These are phyloP conservation scores for Uronychia binucleata DNA, from an alignment of 73 alveolate species.

Conservation along the genomic window DNA sequence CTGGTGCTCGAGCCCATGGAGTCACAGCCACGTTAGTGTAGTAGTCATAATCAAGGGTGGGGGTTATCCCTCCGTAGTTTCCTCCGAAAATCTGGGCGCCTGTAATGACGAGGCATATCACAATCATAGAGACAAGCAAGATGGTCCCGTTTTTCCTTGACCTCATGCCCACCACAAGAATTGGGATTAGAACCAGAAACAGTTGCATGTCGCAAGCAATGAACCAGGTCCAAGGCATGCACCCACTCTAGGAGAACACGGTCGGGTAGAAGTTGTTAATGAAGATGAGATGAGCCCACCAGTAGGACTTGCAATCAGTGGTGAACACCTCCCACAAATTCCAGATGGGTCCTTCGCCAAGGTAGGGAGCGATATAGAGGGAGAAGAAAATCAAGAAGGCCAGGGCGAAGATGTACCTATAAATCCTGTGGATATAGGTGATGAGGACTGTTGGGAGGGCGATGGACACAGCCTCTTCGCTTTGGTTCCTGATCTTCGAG, in stretches of 20 bases:
- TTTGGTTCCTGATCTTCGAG: neutral
- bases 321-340: neutral
- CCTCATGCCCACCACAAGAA: neutral
- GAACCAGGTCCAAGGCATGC: slow-evolving; percentile 47
- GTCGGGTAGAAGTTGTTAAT: slow-evolving; percentile 68
- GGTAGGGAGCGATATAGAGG: slow-evolving; percentile 24
- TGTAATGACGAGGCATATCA: neutral
- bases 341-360: slow-evolving; percentile 71
- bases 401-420: slow-evolving; percentile 26
- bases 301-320: slow-evolving; percentile 40
- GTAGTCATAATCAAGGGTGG: neutral
- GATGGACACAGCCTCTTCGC: slow-evolving; percentile 3
- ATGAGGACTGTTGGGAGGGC: slow-evolving; percentile 2
- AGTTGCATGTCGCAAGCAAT: neutral
- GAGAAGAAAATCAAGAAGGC: slow-evolving; percentile 24
- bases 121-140: too few relatives aligned
- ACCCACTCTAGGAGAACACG: slow-evolving; percentile 17
- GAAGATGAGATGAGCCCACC: slow-evolving; percentile 65
- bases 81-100: neutral
- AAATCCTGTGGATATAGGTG: slow-evolving; percentile 18
- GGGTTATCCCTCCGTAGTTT: neutral
- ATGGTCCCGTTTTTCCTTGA: neutral
- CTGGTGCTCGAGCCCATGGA: neutral
- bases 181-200: neutral
- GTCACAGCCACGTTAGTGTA: neutral